Percentiles rank a stretch among this genome's conserved stretches.
Evolutionary conservation across 441 rosid species (phyloP).

Genomic region (Geranium incanum): DNA sequence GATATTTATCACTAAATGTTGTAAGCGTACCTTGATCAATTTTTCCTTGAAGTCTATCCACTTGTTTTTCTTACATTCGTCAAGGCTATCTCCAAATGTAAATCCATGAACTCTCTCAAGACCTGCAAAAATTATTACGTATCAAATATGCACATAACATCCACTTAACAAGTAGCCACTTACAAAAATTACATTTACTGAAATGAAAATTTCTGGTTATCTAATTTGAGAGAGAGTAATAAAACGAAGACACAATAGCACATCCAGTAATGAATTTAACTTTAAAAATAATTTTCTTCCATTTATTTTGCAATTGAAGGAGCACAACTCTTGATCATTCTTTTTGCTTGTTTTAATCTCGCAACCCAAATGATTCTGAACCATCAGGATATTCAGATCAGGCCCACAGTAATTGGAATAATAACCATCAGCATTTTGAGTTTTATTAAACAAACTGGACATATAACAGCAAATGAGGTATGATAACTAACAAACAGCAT

Average conservation of each 20-base stretch:
- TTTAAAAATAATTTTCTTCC: background rate
- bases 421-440: background rate
- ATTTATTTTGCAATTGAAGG: background rate
- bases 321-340: background rate
- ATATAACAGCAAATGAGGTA: background rate
- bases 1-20: background rate
- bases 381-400: background rate
- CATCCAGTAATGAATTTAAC: background rate
- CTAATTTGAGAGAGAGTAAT: background rate
- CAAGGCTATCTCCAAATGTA: slow-evolving; percentile 90
- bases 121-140: slow-evolving; percentile 34
- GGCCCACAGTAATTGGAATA: background rate
- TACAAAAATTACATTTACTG: background rate
- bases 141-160: background rate
- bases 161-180: background rate
- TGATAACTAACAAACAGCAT: background rate
- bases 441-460: background rate
- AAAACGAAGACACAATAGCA: background rate
- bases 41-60: slow-evolving; percentile 69
- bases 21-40: slow-evolving; percentile 52
- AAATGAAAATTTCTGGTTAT: background rate
- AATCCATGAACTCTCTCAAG: slow-evolving; percentile 95
- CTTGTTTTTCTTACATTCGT: slow-evolving; percentile 49
- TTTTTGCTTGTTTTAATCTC: background rate
- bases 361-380: background rate